Evolutionary conservation across 257 asterid genomes (phyloP).

Genomic region (Nicotiana sylvestris): DNA sequence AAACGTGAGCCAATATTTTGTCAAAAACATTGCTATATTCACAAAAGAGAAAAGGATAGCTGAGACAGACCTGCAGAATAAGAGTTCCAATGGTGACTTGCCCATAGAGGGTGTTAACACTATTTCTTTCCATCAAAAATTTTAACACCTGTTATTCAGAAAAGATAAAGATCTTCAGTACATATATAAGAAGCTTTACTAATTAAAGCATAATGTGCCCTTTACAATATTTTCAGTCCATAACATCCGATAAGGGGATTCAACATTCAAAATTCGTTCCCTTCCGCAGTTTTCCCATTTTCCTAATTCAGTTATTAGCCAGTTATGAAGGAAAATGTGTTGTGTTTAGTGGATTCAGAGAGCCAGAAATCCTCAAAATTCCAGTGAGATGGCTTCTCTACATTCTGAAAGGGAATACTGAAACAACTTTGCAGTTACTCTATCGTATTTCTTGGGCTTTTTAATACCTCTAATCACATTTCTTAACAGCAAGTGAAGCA

Average conservation of each 20-base stretch:
- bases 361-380: too few species aligned
- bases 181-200: not conserved
- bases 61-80: constrained; percentile 59
- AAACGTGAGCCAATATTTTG: not conserved
- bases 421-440: not conserved
- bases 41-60: not conserved
- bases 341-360: not conserved
- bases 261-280: constrained; percentile 5
- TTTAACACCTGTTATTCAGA: constrained; percentile 55
- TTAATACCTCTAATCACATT: not conserved
- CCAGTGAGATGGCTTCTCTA: too few species aligned
- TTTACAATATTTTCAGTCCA: not conserved
- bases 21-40: not conserved
- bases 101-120: constrained; percentile 61
- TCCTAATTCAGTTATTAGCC: not conserved
- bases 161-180: not conserved
- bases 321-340: not conserved
- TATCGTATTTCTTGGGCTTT: not conserved
- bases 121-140: constrained; percentile 78
- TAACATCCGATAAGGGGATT: not conserved
- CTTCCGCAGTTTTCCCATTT: not conserved
- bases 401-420: not conserved
- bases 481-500: not conserved
- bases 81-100: constrained; percentile 88
- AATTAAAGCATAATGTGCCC: not conserved